phyloP scores from a whole-genome alignment of 305 asterid genomes.

The Rubia peregrina region DNA sequence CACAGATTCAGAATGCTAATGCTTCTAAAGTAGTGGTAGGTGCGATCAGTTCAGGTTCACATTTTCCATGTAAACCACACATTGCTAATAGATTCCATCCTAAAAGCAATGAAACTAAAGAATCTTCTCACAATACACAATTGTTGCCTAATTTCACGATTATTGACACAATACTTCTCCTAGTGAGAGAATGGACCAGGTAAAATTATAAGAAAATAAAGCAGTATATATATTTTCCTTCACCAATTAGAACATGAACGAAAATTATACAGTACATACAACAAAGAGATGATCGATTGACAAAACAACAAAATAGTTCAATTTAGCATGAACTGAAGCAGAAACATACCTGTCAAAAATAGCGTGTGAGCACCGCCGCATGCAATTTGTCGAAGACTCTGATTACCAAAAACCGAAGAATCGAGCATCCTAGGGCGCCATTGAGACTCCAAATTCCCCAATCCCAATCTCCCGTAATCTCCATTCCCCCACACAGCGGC shows the following conservation, averaged over 20 bases:
- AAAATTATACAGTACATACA: neutral
- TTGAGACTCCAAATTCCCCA: constrained; percentile 65
- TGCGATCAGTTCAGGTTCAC: neutral
- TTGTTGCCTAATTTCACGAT: neutral
- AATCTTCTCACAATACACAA: neutral
- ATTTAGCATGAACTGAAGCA: neutral
- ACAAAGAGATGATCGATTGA: neutral
- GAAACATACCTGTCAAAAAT: constrained; percentile 57
- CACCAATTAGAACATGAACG: neutral
- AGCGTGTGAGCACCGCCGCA: constrained; percentile 99
- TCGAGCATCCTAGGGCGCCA: constrained; percentile 62
- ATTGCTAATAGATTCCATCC: neutral
- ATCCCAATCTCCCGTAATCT: constrained; percentile 88
- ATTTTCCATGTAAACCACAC: neutral
- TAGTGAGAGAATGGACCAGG: neutral
- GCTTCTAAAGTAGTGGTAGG: neutral
- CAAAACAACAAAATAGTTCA: neutral
- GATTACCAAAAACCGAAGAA: constrained; percentile 56
- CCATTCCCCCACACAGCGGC: constrained; percentile 94
- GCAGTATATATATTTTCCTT: neutral
- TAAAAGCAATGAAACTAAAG: neutral
- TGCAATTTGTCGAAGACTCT: constrained; percentile 58
- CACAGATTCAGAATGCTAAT: neutral
- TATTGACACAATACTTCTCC: neutral
- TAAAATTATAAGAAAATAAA: neutral